Base-by-base conservation (phyloP, 306 rosid genomes). In the Lithocarpus polystachyus region DNA sequence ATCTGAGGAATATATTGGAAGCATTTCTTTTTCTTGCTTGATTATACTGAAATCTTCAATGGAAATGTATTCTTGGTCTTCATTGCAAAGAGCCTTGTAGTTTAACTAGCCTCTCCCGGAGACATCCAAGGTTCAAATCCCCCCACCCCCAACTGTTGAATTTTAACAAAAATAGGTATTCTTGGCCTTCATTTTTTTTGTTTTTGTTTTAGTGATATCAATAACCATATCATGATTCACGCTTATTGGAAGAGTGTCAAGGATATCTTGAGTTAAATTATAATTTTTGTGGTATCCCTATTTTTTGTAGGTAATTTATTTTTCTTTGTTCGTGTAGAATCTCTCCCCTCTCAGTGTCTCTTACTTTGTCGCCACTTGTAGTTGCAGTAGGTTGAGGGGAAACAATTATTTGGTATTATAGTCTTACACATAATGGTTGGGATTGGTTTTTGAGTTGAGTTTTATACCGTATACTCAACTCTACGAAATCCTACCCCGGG, bases 381-480 rank as follows among this genome's bases (percentile, higher is more conserved):
- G 33, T 59, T 4, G 31, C 33, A 22, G 15, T 59, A 59, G 67
- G 12, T 59, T 23, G 67, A 4, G 67, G 13, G 67, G 6, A 23
- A 22, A 59, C 24, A 59, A 59, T 48, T 48, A 12, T 48, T 1
- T 48, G 53, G 53, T 48, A 48, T 12, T 48, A 48, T 48, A 48
- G 5, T 59, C 65, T 59, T 10, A 59, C 65, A 14, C 29, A 20
- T 4, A 10, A 59, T 22, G 65, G 65, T 59, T 22, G 67, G 67
- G 67, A 59, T 59, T 59, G 6, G 67, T 14, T 9, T 20, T 59
- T 22, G 67, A 18, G 67, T 8, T 33, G 65, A 37, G 53, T 54
- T 68, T 67, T 84, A 33, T 74, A 62, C 57, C 40, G 57, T 54
- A 68, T 35, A 62, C 23, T 57, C 45, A 33, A 62, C n/a, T 45